phyloP scores from a whole-genome alignment of 108 stramenopile species.

The Nannochloropsis gaditana region DNA sequence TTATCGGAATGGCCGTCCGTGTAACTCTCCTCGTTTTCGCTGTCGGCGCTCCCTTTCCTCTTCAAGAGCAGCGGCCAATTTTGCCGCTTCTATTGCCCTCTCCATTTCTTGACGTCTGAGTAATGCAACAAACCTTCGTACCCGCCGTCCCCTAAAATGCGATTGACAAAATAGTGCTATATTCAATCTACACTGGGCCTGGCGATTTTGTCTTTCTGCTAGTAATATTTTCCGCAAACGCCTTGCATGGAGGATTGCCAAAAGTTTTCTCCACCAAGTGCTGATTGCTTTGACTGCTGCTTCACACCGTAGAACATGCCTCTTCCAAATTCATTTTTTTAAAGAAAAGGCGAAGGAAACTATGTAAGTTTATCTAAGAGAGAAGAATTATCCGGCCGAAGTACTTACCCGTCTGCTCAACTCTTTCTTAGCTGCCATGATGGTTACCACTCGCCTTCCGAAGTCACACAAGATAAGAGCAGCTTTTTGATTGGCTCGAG shows the following conservation, averaged over 20 bases:
- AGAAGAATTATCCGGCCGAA: neutral
- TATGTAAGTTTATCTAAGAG: neutral
- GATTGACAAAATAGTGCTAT: neutral
- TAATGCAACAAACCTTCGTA: neutral
- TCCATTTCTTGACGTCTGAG: neutral
- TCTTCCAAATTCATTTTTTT: neutral
- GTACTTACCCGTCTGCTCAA: neutral
- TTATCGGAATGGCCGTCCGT: constrained; percentile 14
- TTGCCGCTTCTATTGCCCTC: neutral
- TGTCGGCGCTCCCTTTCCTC: neutral
- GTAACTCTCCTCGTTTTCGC: constrained; percentile 7
- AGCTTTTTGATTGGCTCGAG: neutral
- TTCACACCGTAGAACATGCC: neutral
- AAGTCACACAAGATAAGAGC: neutral
- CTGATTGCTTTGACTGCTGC: neutral
- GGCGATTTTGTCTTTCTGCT: neutral
- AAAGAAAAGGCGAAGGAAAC: neutral
- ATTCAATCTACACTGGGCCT: neutral
- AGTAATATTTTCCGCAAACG: neutral
- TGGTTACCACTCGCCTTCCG: neutral
- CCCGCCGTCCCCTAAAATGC: neutral
- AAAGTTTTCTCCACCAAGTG: neutral
- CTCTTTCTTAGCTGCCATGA: neutral
- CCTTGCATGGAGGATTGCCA: neutral
- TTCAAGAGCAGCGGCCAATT: neutral